Evolutionary conservation across 1,284 basidiomycete species (phyloP), one percentile per base, ranked within the genome.

Genomic region (Boletus holoroseus): DNA sequence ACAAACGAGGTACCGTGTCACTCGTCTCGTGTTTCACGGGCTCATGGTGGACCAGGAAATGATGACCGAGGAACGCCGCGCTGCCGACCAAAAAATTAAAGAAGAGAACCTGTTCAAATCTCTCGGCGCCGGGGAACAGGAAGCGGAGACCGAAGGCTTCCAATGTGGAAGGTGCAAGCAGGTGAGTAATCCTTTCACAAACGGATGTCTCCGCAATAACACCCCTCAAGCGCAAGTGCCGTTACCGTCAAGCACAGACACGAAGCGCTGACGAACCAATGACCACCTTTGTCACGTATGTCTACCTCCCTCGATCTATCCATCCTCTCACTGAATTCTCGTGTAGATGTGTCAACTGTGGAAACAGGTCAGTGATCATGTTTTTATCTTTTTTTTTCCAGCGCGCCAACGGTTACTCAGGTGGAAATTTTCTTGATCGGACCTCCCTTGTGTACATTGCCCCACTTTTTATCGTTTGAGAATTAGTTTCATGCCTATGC

Each of bases 121-220:
- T 2, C 83, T 96, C 15, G 91, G 88, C 3, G 95, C 94, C 0
- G 91, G 81, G 13, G 89, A 94, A 57, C 86, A 84, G 51, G 82
- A 91, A 69, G 94, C 95, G 13, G 95, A 99, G 70, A 99, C 96
- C 0, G 93, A 95, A 60, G 93, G 93, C 1, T 99, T 99, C 88
- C 93, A 98, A 68, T 99, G 96, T 64, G 78, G 83, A 16, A 82
- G 91, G 61, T 99, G 95, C 82, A 91, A 91, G 58, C 85, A 91
- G 76, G 83, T 79, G 43, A 45, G 72, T 59, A 24, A 11, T 31
- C 27, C 15, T 11, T 32, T 41, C 2, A 37, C 30, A n/a, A 3
- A 32, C 26, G 0, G 40, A 13, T 27, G 3, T n/a, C 34, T 4
- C 15, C 13, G 1, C 13, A 27, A 38, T 27, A 24, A 57, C 48